These are phyloP conservation scores for Globisporangium sylvaticum DNA, from an alignment of 352 stramenopile genomes.

Conservation along the genomic window DNA sequence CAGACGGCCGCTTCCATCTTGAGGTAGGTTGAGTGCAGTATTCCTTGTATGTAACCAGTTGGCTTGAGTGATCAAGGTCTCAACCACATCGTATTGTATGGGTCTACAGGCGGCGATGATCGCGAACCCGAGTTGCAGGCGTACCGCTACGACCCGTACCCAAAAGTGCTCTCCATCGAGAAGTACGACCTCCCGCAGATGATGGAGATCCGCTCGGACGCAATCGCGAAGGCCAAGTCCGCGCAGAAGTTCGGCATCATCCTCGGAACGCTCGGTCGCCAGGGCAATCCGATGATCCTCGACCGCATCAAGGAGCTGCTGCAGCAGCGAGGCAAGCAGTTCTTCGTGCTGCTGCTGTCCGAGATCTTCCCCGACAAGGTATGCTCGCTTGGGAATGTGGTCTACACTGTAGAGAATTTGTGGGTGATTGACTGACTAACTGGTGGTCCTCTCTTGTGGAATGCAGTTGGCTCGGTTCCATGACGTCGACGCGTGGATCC, in stretches of 20 bases:
- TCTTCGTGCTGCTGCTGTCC: conserved; percentile 95
- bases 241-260: conserved; percentile 95
- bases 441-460: background rate
- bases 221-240: conserved; percentile 65
- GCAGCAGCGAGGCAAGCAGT: conserved; percentile 80
- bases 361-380: conserved; percentile 96
- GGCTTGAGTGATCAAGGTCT: background rate
- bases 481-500: conserved; percentile 96
- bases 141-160: conserved; percentile 99
- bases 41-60: background rate
- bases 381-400: background rate
- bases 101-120: conserved; percentile 94
- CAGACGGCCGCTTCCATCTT: conserved; percentile 99
- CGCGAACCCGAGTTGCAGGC: conserved; percentile 94
- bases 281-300: conserved; percentile 98
- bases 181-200: conserved; percentile 96
- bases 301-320: conserved; percentile 90
- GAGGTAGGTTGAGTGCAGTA: conserved; percentile 66
- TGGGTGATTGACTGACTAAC: background rate
- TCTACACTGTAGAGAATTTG: background rate
- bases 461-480: conserved; percentile 81
- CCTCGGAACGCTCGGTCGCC: conserved; percentile 97
- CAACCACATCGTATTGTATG: background rate
- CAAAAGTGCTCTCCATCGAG: conserved; percentile 95
- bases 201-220: conserved; percentile 87